phyloP scores from a whole-genome alignment of 345 rosid species.

The Euphorbia pulcherrima region DNA sequence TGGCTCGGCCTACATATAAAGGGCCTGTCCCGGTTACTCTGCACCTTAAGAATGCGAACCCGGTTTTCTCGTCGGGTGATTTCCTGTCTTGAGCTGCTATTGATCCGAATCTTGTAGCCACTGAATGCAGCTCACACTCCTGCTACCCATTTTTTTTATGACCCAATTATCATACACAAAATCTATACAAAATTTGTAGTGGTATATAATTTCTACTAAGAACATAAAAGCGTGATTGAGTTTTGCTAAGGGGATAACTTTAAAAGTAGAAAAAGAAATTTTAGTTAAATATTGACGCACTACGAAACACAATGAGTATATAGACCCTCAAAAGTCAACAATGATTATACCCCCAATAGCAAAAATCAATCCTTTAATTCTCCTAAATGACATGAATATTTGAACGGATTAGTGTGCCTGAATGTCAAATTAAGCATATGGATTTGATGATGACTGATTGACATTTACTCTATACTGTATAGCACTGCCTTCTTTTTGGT shows the following conservation, averaged over 20 bases:
- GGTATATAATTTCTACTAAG: no score
- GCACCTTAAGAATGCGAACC: constrained; percentile 75
- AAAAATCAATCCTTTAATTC: not conserved
- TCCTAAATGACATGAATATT: not conserved
- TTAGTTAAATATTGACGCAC: not conserved
- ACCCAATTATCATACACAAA: no score
- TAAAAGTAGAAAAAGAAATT: not conserved
- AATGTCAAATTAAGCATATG: not conserved
- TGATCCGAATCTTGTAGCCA: constrained; percentile 86
- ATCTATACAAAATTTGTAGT: no score
- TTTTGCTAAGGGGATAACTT: no score
- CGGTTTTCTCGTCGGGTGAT: constrained; percentile 82
- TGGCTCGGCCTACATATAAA: constrained; percentile 85
- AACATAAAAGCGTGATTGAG: no score
- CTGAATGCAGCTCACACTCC: constrained; percentile 92
- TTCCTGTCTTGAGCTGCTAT: constrained; percentile 83
- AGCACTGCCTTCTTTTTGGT: constrained; percentile 13
- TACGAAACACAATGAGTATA: constrained; percentile 3
- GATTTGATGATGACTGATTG: not conserved
- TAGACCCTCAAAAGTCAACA: not conserved
- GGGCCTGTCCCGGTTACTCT: constrained; percentile 77
- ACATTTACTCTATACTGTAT: not conserved
- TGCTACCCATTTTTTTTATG: constrained; percentile 26
- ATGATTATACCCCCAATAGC: not conserved
- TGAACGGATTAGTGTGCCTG: not conserved